These are phyloP conservation scores for Russula brevipes DNA, from an alignment of 768 basidiomycete species.

Conservation along the genomic window DNA sequence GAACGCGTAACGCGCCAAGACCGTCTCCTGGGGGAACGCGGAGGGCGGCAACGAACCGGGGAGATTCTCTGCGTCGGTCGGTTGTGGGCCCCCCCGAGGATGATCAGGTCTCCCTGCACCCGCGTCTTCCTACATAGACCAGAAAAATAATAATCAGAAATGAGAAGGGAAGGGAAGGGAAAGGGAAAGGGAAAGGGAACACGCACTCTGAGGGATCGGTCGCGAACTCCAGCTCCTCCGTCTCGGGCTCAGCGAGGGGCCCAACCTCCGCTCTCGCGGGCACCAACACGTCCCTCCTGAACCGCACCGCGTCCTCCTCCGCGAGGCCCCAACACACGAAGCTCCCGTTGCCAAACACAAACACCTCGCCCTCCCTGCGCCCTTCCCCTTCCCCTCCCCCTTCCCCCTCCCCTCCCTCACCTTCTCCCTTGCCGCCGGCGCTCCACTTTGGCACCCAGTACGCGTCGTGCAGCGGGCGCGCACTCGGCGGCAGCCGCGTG, in stretches of 20 bases:
- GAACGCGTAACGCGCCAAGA: conserved; percentile 85
- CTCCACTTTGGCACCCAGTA: conserved; percentile 72
- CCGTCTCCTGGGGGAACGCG: conserved; percentile 59
- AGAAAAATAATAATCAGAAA: conserved; percentile 1
- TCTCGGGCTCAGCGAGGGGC: conserved; percentile 63
- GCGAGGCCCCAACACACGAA: conserved; percentile 88
- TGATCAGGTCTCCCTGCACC: conserved; percentile 87
- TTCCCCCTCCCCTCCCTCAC: conserved; percentile 52
- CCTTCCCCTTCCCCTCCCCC: conserved; percentile 50
- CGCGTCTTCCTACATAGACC: conserved; percentile 59
- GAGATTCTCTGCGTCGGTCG: conserved; percentile 48
- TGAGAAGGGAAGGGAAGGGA: neutral
- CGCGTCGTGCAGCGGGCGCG: conserved; percentile 64
- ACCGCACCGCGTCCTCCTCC: conserved; percentile 66
- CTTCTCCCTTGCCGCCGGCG: conserved; percentile 46
- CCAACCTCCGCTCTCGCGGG: conserved; percentile 57
- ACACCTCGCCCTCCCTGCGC: conserved; percentile 70
- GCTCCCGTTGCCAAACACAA: conserved; percentile 83
- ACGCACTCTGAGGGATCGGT: conserved; percentile 80
- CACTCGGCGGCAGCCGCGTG: conserved; percentile 45
- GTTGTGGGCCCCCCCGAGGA: conserved; percentile 68
- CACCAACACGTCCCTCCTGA: conserved; percentile 57
- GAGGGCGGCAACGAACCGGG: conserved; percentile 44
- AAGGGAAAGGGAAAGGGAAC: neutral
- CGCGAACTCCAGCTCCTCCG: conserved; percentile 90